Conservation (phyloP, 2,329 filamentous ascomycete species). For the Sclerotinia spermophila region DNA sequence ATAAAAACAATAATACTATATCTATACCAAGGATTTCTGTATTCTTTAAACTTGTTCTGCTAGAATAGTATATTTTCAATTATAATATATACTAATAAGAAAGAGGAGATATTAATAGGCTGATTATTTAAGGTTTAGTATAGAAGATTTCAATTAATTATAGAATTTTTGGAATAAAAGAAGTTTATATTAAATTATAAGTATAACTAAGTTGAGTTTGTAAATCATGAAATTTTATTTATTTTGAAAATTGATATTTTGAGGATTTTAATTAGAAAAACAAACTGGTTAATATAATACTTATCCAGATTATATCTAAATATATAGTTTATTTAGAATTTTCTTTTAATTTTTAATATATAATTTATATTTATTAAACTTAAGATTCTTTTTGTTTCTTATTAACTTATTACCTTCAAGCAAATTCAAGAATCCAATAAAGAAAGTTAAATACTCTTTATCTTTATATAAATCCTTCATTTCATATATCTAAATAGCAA, state of each 20-base stretch:
- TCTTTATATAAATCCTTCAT: not conserved
- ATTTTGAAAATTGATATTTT: not conserved
- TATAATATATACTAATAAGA: not conserved
- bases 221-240: not conserved
- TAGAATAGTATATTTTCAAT: no score
- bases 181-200: not conserved
- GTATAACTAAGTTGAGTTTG: not conserved
- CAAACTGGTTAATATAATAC: not conserved
- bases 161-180: not conserved
- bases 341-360: not conserved
- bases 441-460: not conserved
- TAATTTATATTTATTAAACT: not conserved
- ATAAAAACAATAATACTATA: not conserved
- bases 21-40: not conserved
- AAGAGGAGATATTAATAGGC: fast-evolving
- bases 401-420: not conserved
- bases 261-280: not conserved
- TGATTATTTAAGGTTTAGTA: not conserved
- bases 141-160: not conserved
- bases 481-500: not conserved
- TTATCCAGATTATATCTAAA: not conserved
- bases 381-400: not conserved
- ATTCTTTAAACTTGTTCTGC: not conserved
- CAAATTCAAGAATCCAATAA: not conserved
- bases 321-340: not conserved